phyloP scores from a whole-genome alignment of 192 early-diverging fungal genomes.

The Coemansia sp. region DNA sequence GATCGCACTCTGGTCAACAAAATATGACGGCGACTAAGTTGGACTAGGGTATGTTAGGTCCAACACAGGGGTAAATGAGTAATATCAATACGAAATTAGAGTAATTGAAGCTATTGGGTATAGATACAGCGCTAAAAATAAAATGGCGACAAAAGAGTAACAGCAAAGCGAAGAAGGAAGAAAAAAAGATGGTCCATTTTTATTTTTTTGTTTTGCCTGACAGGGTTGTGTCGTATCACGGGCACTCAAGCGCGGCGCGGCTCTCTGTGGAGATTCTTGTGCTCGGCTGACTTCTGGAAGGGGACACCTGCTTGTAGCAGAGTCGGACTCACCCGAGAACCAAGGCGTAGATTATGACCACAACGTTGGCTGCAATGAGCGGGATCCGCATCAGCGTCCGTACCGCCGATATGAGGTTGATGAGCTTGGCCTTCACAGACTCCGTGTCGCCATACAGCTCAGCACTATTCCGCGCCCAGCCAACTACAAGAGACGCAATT shows the following conservation, averaged over 20 bases:
- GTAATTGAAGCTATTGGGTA: background rate
- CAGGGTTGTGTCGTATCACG: constrained; percentile 4
- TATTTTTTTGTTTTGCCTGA: background rate
- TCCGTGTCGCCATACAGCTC: constrained; percentile 69
- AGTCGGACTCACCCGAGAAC: constrained; percentile 66
- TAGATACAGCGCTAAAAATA: background rate
- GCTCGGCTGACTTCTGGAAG: background rate
- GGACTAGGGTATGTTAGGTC: background rate
- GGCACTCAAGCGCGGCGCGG: background rate
- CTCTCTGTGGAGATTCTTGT: constrained; percentile 1
- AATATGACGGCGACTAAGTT: background rate
- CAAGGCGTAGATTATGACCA: constrained; percentile 82
- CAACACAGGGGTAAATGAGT: background rate
- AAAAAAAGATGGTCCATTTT: constrained; percentile 8
- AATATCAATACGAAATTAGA: background rate
- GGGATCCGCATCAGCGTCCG: constrained; percentile 89
- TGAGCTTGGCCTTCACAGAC: constrained; percentile 76
- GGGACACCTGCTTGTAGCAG: background rate
- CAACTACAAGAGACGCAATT: constrained; percentile 58
- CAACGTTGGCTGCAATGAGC: constrained; percentile 75
- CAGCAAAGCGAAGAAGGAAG: background rate
- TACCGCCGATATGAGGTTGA: constrained; percentile 89
- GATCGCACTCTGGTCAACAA: background rate
- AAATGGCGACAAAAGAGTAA: background rate
- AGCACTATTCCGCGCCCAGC: constrained; percentile 63